These are phyloP conservation scores for Ephemerocybe angulata DNA, from an alignment of 768 basidiomycete genomes.

Conservation along the genomic window DNA sequence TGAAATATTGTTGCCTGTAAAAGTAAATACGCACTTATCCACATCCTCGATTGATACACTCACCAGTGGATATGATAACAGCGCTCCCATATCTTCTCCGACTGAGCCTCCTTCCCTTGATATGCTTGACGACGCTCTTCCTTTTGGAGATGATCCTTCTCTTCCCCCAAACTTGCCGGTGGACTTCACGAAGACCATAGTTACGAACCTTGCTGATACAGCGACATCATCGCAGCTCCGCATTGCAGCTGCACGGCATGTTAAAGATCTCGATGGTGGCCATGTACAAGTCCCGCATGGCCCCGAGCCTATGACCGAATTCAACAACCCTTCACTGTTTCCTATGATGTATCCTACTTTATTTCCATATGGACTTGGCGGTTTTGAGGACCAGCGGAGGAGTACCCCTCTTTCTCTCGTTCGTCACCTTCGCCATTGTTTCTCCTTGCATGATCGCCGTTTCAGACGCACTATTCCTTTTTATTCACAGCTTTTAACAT, in stretches of 20 bases:
- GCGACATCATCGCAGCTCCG: neutral
- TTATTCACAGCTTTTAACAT: slow-evolving; percentile 40
- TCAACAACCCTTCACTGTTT: slow-evolving; percentile 30
- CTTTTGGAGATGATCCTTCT: too few relatives aligned
- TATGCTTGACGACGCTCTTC: too few relatives aligned
- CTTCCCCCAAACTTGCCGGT: too few relatives aligned
- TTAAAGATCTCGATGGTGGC: neutral
- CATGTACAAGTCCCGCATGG: neutral
- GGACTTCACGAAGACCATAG: neutral
- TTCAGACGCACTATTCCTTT: slow-evolving; percentile 38
- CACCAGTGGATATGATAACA: too few relatives aligned
- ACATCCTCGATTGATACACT: too few relatives aligned
- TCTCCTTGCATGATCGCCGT: slow-evolving; percentile 23
- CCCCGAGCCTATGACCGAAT: neutral
- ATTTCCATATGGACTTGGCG: slow-evolving; percentile 41
- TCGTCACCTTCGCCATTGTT: slow-evolving; percentile 30
- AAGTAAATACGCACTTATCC: neutral
- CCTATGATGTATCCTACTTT: slow-evolving; percentile 41
- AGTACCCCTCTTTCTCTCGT: slow-evolving; percentile 22
- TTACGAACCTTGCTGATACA: neutral
- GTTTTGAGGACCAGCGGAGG: slow-evolving; percentile 32
- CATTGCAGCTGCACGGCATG: neutral
- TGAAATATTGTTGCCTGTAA: neutral
- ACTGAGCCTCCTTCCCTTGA: neutral
- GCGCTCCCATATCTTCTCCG: neutral